Conservation (phyloP, 2,329 filamentous ascomycete genomes). For the Colletotrichum karsti region DNA sequence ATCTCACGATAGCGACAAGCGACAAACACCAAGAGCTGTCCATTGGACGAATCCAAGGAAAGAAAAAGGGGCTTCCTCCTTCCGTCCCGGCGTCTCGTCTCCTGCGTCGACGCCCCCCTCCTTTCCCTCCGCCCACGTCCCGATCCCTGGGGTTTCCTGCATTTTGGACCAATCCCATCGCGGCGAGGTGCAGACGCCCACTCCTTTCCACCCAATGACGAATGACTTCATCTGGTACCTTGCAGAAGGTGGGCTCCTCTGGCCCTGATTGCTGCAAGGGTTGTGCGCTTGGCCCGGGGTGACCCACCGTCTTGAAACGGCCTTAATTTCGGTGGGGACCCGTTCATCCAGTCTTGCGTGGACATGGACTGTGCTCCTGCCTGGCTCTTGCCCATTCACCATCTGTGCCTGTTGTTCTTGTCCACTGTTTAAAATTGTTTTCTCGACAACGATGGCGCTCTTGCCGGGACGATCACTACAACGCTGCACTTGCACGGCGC, state of each 20-base stretch:
- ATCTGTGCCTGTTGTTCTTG: neutral
- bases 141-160: neutral
- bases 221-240: conserved; percentile 29
- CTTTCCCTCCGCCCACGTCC: conserved; percentile 6
- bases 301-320: conserved; percentile 29
- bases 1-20: neutral
- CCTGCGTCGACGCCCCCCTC: neutral
- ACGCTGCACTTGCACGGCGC: conserved; percentile 1
- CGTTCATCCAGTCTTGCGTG: conserved; percentile 31
- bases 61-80: conserved; percentile 1
- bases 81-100: conserved; percentile 4
- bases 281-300: conserved; percentile 22
- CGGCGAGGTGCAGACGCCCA: neutral
- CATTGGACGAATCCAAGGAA: neutral
- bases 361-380: conserved; percentile 10
- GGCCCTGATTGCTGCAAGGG: conserved; percentile 31
- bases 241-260: conserved; percentile 20
- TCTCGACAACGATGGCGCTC: neutral
- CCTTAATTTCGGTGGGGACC: conserved; percentile 31
- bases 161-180: conserved; percentile 14
- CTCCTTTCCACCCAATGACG: neutral
- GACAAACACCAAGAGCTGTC: too few species aligned
- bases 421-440: neutral
- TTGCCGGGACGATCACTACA: conserved; percentile 9
- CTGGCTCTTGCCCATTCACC: neutral